Evolutionary conservation across 192 early-diverging fungal species (phyloP), one percentile per base, ranked within the genome.

Genomic region (Coemansia asiatica): DNA sequence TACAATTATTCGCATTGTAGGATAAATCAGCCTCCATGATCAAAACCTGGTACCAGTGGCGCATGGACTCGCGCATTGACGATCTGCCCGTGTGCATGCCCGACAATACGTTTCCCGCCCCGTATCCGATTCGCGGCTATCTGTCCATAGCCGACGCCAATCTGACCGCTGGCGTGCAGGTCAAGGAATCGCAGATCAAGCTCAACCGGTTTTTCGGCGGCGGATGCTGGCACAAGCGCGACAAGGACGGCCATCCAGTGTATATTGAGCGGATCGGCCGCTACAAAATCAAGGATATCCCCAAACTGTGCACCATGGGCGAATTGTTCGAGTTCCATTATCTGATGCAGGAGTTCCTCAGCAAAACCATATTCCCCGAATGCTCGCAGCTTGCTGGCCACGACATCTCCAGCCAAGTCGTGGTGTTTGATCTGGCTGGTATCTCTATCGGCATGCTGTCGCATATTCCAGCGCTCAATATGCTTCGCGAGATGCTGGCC

Each of bases 361-460:
- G 83, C 71, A 89, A 76, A 64, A 87, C 79, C 15, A 77, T 84
- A 66, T 92, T 97, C 65, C 86, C 86, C 18, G 92, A 93, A 60
- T 96, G 94, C 67, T 87, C 89, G 33, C 76, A 84, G 56, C 84
- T 87, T 46, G 85, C 86, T 12, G 85, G 85, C 33, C 68, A 67
- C 23, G 81, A 80, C 8, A 86, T 98, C 54, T 91, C 94, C 64
- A 88, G 91, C 72, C 88, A 90, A 71, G 90, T 90, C 16, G 92
- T 93, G 26, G 92, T 98, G 63, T 87, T 98, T 64, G 96, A 98
- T 72, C 86, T 95, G 71, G 90, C 93, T 40, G 91, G 90, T 38
- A 91, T 97, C 26, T 88, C 89, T 46, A 86, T 87, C 61, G 86
- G 83, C 85, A 87, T 73, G 88, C 83, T 76, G 33, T 74, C 73